Evolutionary conservation across 2,329 filamentous ascomycete species (phyloP).

Genomic region (Colletotrichum navitas): DNA sequence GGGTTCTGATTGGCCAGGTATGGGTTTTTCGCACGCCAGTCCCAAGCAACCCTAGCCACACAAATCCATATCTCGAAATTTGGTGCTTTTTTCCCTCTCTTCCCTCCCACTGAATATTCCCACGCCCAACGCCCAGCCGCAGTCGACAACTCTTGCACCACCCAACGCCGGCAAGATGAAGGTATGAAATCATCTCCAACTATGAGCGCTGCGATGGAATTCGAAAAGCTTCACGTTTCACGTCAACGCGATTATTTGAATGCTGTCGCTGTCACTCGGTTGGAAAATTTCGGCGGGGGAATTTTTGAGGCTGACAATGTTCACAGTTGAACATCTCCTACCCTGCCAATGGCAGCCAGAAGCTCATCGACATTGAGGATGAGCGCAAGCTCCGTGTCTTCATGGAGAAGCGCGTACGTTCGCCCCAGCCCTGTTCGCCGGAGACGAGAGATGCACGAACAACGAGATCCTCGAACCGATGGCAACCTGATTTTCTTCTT

Average conservation of each 20-base stretch:
- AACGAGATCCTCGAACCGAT: constrained; percentile 49
- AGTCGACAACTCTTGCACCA: constrained; percentile 61
- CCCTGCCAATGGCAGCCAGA: constrained; percentile 99
- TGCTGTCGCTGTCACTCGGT: constrained; percentile 1
- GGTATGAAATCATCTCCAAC: constrained; percentile 50
- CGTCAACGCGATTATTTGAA: not conserved
- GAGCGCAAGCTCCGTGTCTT: constrained; percentile 99
- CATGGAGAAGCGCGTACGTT: constrained; percentile 94
- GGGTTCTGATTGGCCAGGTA: constrained; percentile 50
- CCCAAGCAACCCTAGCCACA: constrained; percentile 56
- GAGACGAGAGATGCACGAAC: constrained; percentile 44
- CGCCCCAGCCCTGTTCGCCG: constrained; percentile 22
- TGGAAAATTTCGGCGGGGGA: constrained; percentile 15
- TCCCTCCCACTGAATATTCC: constrained; percentile 48
- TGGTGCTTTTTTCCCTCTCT: constrained; percentile 18
- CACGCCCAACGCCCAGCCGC: constrained; percentile 53
- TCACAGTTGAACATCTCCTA: constrained; percentile 76
- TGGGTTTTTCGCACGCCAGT: constrained; percentile 35
- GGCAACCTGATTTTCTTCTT: not conserved
- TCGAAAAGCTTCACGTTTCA: not conserved
- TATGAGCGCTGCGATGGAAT: not conserved
- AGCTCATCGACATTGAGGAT: constrained; percentile 99
- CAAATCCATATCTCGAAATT: constrained; percentile 53
- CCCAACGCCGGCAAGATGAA: constrained; percentile 63
- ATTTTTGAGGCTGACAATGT: constrained; percentile 50